A percentile compares a stretch with the other conserved stretches of the same genome.
phyloP scores from a whole-genome alignment of 73 alveolate species.

The Paramecium caudatum region DNA sequence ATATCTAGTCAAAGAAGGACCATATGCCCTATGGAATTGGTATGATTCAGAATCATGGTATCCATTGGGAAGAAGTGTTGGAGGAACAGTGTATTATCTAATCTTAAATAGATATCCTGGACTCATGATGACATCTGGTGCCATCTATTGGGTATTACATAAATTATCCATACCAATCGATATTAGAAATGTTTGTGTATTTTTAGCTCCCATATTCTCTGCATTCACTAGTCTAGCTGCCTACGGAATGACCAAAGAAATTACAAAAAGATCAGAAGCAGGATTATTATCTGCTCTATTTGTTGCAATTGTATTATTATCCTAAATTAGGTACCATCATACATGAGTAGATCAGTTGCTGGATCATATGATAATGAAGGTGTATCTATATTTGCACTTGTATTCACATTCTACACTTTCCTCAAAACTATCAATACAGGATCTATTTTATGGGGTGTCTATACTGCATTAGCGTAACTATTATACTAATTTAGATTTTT shows the following conservation, averaged over 20 bases:
- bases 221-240: conserved; percentile 97
- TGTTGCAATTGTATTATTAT: conserved; percentile 97
- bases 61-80: conserved; percentile 99
- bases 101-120: conserved; percentile 90
- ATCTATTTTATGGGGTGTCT: conserved; percentile 83
- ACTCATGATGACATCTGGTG: conserved; percentile 96
- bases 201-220: conserved; percentile 98
- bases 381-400: conserved; percentile 92
- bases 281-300: conserved; percentile 98
- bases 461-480: conserved; percentile 77
- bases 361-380: conserved; percentile 99
- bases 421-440: conserved; percentile 92
- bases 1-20: conserved; percentile 94
- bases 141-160: conserved; percentile 93
- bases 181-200: conserved; percentile 98
- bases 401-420: conserved; percentile 89
- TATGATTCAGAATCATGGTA: conserved; percentile 99
- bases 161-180: conserved; percentile 96
- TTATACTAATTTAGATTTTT: conserved; percentile 58
- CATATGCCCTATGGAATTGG: conserved; percentile 99
- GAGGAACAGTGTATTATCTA: conserved; percentile 94
- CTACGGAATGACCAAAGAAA: conserved; percentile 96
- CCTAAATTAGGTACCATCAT: conserved; percentile 98
- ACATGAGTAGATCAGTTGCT: conserved; percentile 98
- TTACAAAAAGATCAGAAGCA: conserved; percentile 98